These are phyloP conservation scores for Termitomyces sp. DNA, from an alignment of 768 basidiomycete genomes.

Conservation along the genomic window DNA sequence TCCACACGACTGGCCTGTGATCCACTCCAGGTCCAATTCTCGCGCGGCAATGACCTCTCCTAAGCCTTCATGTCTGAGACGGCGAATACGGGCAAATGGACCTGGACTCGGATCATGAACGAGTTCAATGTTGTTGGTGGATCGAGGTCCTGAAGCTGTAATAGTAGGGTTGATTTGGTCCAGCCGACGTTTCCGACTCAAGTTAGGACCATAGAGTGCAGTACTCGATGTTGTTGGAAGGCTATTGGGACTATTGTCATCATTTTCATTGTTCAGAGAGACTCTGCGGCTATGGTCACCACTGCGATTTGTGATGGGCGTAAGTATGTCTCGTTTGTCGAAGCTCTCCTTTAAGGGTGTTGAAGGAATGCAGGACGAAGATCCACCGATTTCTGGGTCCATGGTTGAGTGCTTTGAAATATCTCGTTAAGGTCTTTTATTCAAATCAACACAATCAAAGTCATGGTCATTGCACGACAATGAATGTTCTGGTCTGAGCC, in stretches of 20 bases:
- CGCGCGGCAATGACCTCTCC: not conserved
- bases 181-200: not conserved
- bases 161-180: not conserved
- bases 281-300: not conserved
- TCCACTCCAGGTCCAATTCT: not conserved
- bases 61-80: not conserved
- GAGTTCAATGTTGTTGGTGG: not conserved
- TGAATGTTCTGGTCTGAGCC: not conserved
- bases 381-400: not conserved
- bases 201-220: not conserved
- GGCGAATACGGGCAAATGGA: not conserved
- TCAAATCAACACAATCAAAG: not conserved
- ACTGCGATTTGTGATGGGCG: not conserved
- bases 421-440: not conserved
- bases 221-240: not conserved
- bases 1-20: not conserved
- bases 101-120: not conserved
- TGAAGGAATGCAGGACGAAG: not conserved
- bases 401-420: not conserved
- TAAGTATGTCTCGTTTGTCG: not conserved
- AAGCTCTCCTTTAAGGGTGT: not conserved
- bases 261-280: not conserved
- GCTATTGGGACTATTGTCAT: not conserved
- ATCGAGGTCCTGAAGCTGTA: not conserved
- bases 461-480: not conserved